These are phyloP conservation scores for Lithocarpus polystachyus DNA, from an alignment of 306 rosid genomes.

Conservation along the genomic window DNA sequence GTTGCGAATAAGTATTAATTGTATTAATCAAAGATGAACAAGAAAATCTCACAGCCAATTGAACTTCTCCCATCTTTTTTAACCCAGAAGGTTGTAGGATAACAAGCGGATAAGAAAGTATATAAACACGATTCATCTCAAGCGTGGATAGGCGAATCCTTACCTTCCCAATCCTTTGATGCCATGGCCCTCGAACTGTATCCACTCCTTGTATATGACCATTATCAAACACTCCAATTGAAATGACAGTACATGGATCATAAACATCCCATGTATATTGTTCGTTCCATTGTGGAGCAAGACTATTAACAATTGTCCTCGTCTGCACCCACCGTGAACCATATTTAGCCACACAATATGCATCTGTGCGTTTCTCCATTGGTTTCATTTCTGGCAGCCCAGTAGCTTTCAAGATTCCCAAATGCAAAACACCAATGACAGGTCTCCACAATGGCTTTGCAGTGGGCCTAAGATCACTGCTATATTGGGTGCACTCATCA, in stretches of 20 bases:
- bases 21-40: no score
- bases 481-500: slow-evolving; percentile 47
- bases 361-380: slow-evolving; percentile 45
- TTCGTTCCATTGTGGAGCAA: slow-evolving; percentile 44
- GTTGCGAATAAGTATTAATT: no score
- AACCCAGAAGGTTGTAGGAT: no score
- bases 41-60: no score
- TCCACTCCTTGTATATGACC: slow-evolving; percentile 33
- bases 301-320: slow-evolving; percentile 39
- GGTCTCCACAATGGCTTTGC: slow-evolving; percentile 50
- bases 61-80: no score
- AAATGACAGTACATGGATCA: slow-evolving; percentile 45
- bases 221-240: slow-evolving; percentile 50
- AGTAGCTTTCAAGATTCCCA: slow-evolving; percentile 15
- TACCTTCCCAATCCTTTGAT: slow-evolving; percentile 44
- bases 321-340: slow-evolving; percentile 50
- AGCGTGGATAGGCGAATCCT: slow-evolving; percentile 46
- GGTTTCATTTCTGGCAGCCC: slow-evolving; percentile 44
- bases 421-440: slow-evolving; percentile 29
- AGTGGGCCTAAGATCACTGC: slow-evolving; percentile 50
- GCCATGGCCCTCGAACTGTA: slow-evolving; percentile 18
- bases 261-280: slow-evolving; percentile 6
- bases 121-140: slow-evolving; percentile 42
- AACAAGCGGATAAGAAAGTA: no score
- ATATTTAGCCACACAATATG: slow-evolving; percentile 53